Evolutionary conservation across 129 eudicot species (phyloP), one percentile per base, ranked within the genome.

Genomic region (Scalesia atractyloides): DNA sequence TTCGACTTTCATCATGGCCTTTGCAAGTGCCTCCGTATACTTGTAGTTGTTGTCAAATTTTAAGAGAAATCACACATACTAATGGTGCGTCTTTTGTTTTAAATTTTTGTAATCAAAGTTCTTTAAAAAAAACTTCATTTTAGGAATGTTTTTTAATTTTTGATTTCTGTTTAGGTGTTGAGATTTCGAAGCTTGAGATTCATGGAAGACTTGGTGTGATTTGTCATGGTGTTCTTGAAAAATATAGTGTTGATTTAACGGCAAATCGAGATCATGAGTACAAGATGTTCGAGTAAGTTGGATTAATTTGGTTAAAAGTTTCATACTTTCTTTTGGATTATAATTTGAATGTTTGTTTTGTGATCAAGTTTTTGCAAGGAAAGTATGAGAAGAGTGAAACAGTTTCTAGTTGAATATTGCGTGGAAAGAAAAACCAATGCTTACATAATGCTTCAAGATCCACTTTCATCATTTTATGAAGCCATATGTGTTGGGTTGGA

Each of bases 131-230:
- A 12, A 9, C 13, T 18, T 50, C 10, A 10, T 49, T 5, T 63
- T 18, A 7, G 33, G 16, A 39, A 39, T 5, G 9, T 7, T 7
- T 50, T 58, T 30, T 53, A 26, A 12, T 3, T 11, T 50, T 24
- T 43, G 7, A 18, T 8, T 33, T 41, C 30, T 48, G 22, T 52
- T 53, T 70, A 84, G 97, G 85, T 15, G 70, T 18, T 2, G 82
- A 75, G 1, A 71, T 77, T 30, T 71, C 78, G 15, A 91, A 81
- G 85, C 76, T 91, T 73, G 91, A 85, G 69, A 76, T 91, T 78
- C 95, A 91, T 80, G 97, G 97, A 65, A 78, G 80, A 69, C 51
- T 87, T 34, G 95, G 95, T 26, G 20, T 82, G 54, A 80, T 91
- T 52, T 78, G 66, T 49, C 92, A 88, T 41, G 96, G 77, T 18